phyloP scores from a whole-genome alignment of 2,329 filamentous ascomycete genomes.

The Talaromyces amestolkiae region DNA sequence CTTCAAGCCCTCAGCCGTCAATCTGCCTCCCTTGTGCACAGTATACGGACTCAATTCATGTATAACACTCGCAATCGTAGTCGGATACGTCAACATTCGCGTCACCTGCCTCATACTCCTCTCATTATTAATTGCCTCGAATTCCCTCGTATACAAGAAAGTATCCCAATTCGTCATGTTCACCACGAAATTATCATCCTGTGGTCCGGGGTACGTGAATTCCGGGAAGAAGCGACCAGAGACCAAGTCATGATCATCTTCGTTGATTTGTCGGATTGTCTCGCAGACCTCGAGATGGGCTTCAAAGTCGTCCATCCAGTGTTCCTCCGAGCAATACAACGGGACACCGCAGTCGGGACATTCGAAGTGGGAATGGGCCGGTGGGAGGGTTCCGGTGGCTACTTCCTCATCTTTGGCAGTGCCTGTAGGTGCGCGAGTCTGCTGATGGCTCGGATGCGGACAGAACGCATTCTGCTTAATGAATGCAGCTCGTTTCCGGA shows the following conservation, averaged over 20 bases:
- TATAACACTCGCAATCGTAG: constrained; percentile 85
- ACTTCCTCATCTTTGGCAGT: constrained; percentile 59
- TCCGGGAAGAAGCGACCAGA: constrained; percentile 91
- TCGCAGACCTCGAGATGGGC: constrained; percentile 90
- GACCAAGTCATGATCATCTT: constrained; percentile 92
- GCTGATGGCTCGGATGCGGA: constrained; percentile 81
- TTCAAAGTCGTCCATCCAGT: constrained; percentile 96
- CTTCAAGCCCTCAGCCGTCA: constrained; percentile 87
- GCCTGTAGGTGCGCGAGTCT: constrained; percentile 67
- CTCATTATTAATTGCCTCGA: constrained; percentile 85
- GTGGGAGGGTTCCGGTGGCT: constrained; percentile 52
- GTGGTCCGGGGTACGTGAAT: constrained; percentile 83
- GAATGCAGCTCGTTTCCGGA: constrained; percentile 80
- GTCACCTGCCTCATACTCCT: constrained; percentile 90
- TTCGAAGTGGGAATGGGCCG: constrained; percentile 85
- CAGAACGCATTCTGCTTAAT: constrained; percentile 94
- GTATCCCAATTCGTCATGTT: constrained; percentile 99
- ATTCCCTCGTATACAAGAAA: constrained; percentile 87
- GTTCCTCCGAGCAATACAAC: constrained; percentile 87
- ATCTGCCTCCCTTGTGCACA: constrained; percentile 68
- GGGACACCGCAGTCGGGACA: constrained; percentile 95
- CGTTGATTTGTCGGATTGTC: constrained; percentile 85
- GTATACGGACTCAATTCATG: constrained; percentile 94
- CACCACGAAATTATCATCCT: constrained; percentile 87
- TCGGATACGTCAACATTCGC: constrained; percentile 85